Base-by-base conservation (phyloP, 371 early-diverging fungal genomes). In the Mortierella sp. region DNA sequence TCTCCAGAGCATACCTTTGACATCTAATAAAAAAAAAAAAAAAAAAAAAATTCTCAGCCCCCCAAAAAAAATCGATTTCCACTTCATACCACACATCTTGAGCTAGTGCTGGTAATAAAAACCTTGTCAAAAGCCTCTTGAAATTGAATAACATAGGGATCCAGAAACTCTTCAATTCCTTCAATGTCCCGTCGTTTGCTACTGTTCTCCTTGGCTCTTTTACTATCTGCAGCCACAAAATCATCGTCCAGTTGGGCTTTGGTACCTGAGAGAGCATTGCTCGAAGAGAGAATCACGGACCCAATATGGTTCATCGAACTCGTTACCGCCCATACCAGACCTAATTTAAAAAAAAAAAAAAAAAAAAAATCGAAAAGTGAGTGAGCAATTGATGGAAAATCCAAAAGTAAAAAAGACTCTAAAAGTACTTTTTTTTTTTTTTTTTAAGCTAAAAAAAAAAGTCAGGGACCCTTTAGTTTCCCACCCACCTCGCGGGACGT, bases 271-370 rank as follows among this genome's bases (percentile, higher is more conserved):
- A 79, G 61, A 19, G 73, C 79, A 30, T 72, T 68, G 23, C 63
- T 72, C 3, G 79, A 72, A 4, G 79, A 72, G 21, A 79, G 19
- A 19, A 79, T 63, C 23, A 66, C 65, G 15, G 79, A 79, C 23
- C 79, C 79, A n/a, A 79, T 26, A 60, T 79, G 79, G 57, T 79
- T 79, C 29, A 79, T 65, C 0, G 73, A 79, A 19, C 73, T 72
- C 4, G 79, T 79, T 15, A 79, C 62, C 1, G 79, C 79, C 79
- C 79, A 72, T 23, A 79, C 79, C 1, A 79, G 30, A 16, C 79
- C 60, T 60, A 60, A 26, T 25, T 14, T 12, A 57, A 12, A 11
- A 9, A 46, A 2, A 45, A 21, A 59, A 59, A 9, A 18, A 59
- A 15, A 50, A 4, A 21, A 50, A 50, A 50, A 5, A 37, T 3